Percentiles rank a stretch among this genome's conserved stretches.
Conservation (phyloP, 257 asterid species). For the Leonotis leonurus region DNA sequence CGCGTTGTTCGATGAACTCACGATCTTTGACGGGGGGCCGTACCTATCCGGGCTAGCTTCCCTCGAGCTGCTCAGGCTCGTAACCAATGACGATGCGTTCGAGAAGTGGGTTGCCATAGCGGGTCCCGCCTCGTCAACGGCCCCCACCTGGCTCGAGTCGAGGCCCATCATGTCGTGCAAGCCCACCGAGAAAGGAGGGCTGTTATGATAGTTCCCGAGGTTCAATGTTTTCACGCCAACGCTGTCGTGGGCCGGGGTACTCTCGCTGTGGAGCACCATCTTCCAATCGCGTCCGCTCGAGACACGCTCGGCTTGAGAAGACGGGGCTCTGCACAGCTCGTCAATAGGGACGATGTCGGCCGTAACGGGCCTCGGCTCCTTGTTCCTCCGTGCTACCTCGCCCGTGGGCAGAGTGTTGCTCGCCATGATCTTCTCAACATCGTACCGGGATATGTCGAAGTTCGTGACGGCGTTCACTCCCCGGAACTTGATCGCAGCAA, state of each 20-base stretch:
- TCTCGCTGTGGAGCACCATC: conserved; percentile 24
- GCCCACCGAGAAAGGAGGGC: conserved; percentile 23
- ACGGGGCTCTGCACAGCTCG: conserved; percentile 4
- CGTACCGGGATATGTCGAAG: conserved; percentile 50
- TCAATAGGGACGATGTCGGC: no score
- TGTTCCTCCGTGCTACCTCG: conserved; percentile 48
- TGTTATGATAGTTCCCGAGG: conserved; percentile 18
- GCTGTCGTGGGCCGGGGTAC: conserved; percentile 18
- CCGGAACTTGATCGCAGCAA: conserved; percentile 60
- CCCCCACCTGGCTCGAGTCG: conserved; percentile 14
- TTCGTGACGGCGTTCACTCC: conserved; percentile 57
- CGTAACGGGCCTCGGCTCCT: conserved; percentile 25
- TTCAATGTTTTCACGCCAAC: background rate
- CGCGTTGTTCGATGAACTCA: conserved; percentile 17
- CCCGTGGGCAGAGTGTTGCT: conserved; percentile 53
- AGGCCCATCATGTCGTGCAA: conserved; percentile 45
- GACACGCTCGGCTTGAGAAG: background rate
- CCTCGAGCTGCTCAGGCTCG: conserved; percentile 64
- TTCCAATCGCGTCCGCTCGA: conserved; percentile 28
- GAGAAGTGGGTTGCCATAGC: conserved; percentile 35
- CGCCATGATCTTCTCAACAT: conserved; percentile 50
- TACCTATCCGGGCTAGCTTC: conserved; percentile 72
- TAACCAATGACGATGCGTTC: conserved; percentile 53
- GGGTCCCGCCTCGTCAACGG: conserved; percentile 11
- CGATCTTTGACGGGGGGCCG: conserved; percentile 23